These are phyloP conservation scores for Urtica urens DNA, from an alignment of 306 rosid genomes.

Conservation along the genomic window DNA sequence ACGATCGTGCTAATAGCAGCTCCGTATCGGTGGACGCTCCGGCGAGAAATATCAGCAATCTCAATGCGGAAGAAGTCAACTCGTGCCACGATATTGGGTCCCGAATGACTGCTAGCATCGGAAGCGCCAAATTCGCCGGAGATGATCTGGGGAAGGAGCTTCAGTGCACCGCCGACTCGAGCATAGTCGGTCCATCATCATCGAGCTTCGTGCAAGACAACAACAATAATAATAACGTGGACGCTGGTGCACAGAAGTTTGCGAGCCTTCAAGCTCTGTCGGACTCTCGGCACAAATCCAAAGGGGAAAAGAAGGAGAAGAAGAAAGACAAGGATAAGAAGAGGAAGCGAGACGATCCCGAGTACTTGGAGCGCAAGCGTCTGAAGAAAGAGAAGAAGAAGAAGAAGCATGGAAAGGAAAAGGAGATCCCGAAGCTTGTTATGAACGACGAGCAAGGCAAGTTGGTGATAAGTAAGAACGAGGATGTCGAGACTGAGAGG, in stretches of 20 bases:
- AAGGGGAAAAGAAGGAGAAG: conserved; percentile 38
- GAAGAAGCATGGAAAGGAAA: conserved; percentile 61
- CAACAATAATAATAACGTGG: conserved; percentile 61
- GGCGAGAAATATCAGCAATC: conserved; percentile 48
- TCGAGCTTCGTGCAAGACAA: conserved; percentile 69
- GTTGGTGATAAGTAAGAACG: conserved; percentile 34
- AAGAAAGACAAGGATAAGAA: conserved; percentile 67
- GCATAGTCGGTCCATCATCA: conserved; percentile 56
- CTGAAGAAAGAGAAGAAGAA: conserved; percentile 73
- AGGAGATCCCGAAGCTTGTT: conserved; percentile 52
- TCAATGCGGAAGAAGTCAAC: conserved; percentile 67
- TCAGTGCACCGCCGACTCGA: conserved; percentile 82
- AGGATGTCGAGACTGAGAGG: conserved; percentile 26
- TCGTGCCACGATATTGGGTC: conserved; percentile 71
- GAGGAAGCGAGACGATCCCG: conserved; percentile 55
- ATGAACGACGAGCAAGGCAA: conserved; percentile 10
- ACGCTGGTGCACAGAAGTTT: conserved; percentile 58
- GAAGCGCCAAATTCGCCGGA: conserved; percentile 65
- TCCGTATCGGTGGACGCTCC: conserved; percentile 98
- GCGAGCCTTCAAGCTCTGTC: conserved; percentile 82
- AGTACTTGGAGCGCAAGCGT: conserved; percentile 67
- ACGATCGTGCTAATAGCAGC: conserved; percentile 67
- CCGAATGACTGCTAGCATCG: conserved; percentile 88
- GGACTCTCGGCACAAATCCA: conserved; percentile 28
- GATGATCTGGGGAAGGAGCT: conserved; percentile 70